Conservation (phyloP, 371 early-diverging fungal genomes). For the Sporodiniella umbellata region DNA sequence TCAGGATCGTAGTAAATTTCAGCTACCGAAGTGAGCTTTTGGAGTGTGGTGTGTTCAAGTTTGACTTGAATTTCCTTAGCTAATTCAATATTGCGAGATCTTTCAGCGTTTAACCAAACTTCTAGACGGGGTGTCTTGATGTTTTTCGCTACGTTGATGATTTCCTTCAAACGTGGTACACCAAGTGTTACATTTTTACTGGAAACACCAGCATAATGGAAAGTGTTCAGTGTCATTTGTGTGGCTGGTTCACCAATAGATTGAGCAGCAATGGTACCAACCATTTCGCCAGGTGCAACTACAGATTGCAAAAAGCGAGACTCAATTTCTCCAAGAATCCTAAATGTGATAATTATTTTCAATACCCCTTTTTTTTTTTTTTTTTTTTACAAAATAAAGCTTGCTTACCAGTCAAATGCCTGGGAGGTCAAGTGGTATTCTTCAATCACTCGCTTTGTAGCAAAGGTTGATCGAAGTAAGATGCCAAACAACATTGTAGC, state of each 20-base stretch:
- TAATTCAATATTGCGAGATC: slow-evolving; percentile 71
- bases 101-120: slow-evolving; percentile 81
- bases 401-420: slow-evolving; percentile 92
- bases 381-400: too few relatives aligned
- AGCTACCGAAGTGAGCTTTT: slow-evolving; percentile 77
- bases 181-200: slow-evolving; percentile 98
- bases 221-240: slow-evolving; percentile 99
- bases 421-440: slow-evolving; percentile 84
- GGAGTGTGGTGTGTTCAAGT: slow-evolving; percentile 92
- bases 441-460: slow-evolving; percentile 85
- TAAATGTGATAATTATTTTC: slow-evolving; percentile 4
- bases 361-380: neutral
- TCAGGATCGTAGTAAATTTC: slow-evolving; percentile 99
- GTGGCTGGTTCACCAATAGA: slow-evolving; percentile 99
- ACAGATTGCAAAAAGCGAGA: slow-evolving; percentile 86
- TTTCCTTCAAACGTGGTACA: slow-evolving; percentile 99
- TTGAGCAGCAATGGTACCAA: slow-evolving; percentile 99
- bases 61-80: slow-evolving; percentile 92
- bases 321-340: slow-evolving; percentile 90
- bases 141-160: slow-evolving; percentile 98
- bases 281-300: slow-evolving; percentile 99
- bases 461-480: slow-evolving; percentile 79
- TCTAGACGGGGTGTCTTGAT: slow-evolving; percentile 96
- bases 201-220: slow-evolving; percentile 99
- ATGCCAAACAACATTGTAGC: slow-evolving; percentile 91